These are phyloP conservation scores for Fusarium sp. DNA, from an alignment of 2,329 filamentous ascomycete species.

Conservation along the genomic window DNA sequence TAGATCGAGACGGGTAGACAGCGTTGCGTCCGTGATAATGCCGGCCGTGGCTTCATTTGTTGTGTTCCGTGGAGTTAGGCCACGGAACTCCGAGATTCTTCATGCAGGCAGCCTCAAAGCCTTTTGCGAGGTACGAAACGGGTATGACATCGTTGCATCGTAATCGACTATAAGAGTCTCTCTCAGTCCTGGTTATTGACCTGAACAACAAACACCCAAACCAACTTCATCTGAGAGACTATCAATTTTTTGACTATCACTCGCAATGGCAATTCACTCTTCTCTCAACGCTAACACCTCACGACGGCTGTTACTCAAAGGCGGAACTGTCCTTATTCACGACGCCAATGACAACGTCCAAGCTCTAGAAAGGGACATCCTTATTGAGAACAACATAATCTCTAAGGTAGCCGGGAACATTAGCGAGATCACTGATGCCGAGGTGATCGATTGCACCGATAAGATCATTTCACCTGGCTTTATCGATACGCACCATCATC, in stretches of 20 bases:
- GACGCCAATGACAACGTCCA: neutral
- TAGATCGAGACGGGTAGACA: neutral
- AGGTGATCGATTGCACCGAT: neutral
- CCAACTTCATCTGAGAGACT: rapidly evolving
- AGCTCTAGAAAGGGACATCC: neutral
- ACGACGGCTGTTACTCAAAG: neutral
- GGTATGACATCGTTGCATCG: neutral
- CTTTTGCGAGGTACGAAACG: neutral
- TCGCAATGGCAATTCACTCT: neutral
- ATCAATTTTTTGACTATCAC: too few relatives aligned
- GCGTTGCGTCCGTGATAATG: neutral
- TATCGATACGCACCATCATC: constrained; percentile 12
- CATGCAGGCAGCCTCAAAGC: neutral
- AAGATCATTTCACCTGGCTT: constrained; percentile 14
- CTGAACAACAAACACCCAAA: neutral
- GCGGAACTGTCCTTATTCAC: constrained; percentile 26
- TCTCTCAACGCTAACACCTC: neutral
- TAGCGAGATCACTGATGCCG: neutral
- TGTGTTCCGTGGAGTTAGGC: neutral
- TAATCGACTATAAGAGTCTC: neutral
- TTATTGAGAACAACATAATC: constrained; percentile 12
- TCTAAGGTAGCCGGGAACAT: neutral
- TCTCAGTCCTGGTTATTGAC: neutral
- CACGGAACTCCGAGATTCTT: neutral
- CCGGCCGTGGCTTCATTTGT: neutral